These are phyloP conservation scores for Coccomyxa sp. DNA, from an alignment of 139 green algal species.

Conservation along the genomic window DNA sequence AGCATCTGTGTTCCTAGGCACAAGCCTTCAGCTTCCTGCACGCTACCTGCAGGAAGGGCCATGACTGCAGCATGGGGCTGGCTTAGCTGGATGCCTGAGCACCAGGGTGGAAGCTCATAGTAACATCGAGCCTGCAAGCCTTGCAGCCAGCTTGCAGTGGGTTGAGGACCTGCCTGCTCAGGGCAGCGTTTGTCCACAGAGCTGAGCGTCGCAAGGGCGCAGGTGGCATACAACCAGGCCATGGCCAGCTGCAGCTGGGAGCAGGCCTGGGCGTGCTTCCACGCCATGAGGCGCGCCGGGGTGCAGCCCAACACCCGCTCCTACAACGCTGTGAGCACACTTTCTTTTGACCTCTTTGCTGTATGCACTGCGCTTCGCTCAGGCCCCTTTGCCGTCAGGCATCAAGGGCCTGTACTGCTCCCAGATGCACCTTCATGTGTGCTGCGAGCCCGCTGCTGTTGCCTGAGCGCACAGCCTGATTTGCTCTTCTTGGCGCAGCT, in stretches of 20 bases:
- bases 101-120: neutral
- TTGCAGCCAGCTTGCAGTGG: neutral
- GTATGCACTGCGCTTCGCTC: too few relatives aligned
- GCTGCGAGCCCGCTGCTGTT: too few relatives aligned
- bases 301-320: slow-evolving; percentile 18
- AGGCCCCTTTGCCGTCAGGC: too few relatives aligned
- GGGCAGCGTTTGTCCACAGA: neutral
- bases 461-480: too few relatives aligned
- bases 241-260: slow-evolving; percentile 52
- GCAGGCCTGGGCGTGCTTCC: slow-evolving; percentile 36
- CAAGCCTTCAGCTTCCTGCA: neutral
- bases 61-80: neutral
- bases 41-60: neutral
- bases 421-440: too few relatives aligned
- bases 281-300: slow-evolving; percentile 16
- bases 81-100: too few relatives aligned
- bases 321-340: slow-evolving; percentile 25
- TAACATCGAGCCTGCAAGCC: neutral
- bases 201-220: neutral
- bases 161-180: neutral
- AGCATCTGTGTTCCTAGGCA: too few relatives aligned
- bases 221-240: slow-evolving; percentile 52
- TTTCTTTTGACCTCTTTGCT: too few relatives aligned
- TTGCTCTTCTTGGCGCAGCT: slow-evolving; percentile 10
- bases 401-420: too few relatives aligned